Evolutionary conservation across 139 green algal species (phyloP).

Genomic region (Chlamydomonas schloesseri): DNA sequence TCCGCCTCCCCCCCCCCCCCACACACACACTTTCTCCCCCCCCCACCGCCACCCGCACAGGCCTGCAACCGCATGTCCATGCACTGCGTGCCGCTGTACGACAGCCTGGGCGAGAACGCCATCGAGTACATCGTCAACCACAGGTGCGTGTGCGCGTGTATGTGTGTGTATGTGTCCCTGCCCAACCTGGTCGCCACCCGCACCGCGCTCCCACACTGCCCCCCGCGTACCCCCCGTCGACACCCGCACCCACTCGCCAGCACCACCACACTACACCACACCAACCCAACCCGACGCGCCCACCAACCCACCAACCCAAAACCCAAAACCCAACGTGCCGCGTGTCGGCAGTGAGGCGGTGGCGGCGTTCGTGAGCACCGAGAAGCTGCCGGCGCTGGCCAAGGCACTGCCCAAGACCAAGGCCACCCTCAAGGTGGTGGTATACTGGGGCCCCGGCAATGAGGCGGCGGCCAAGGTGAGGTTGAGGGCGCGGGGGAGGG

Average conservation of each 20-base stretch:
- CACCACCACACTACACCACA: no score
- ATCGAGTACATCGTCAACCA: conserved; percentile 95
- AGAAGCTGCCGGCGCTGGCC: conserved; percentile 78
- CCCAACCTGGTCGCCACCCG: no score
- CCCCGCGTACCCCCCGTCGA: no score
- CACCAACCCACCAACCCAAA: no score
- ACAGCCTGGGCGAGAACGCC: conserved; percentile 93
- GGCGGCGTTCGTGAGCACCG: conserved; percentile 64
- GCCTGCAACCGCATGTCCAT: conserved; percentile 91
- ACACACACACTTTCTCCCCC: no score
- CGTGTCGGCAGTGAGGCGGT: conserved; percentile 63
- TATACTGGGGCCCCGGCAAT: conserved; percentile 83
- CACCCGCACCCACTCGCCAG: no score
- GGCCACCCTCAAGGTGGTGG: conserved; percentile 73
- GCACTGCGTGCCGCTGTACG: conserved; percentile 95
- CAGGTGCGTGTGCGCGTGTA: no score
- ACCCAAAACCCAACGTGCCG: no score
- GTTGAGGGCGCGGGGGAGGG: neutral
- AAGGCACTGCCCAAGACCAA: conserved; percentile 72
- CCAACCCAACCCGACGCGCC: no score
- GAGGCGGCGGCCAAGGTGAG: conserved; percentile 53
- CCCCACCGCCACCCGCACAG: conserved; percentile 57
- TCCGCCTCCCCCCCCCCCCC: no score
- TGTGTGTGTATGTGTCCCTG: no score
- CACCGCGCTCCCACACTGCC: no score